These are phyloP conservation scores for Cenchrus purpureus DNA, from an alignment of 176 grass and related monocot genomes.

Conservation along the genomic window DNA sequence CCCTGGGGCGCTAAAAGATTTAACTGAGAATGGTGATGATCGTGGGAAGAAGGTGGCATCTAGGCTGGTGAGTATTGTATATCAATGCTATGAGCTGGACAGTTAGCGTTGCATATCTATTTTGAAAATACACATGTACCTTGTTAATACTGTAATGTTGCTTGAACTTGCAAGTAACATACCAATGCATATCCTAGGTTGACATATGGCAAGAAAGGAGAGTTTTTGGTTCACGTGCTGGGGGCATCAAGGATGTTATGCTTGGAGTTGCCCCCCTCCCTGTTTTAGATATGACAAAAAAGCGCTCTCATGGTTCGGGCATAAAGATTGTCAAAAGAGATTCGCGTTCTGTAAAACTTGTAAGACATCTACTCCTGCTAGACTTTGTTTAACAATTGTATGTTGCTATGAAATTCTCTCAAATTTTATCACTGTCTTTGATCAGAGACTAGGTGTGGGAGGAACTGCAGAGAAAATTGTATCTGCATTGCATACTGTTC, in stretches of 20 bases:
- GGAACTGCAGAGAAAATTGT: conserved; percentile 86
- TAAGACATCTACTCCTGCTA: conserved; percentile 47
- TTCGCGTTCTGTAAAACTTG: conserved; percentile 81
- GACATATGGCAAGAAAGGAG: conserved; percentile 99
- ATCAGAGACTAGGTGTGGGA: conserved; percentile 87
- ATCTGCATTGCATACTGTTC: conserved; percentile 79
- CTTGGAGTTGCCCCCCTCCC: conserved; percentile 76
- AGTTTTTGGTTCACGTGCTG: conserved; percentile 91
- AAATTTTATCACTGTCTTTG: conserved; percentile 36
- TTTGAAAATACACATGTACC: background rate
- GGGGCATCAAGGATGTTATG: conserved; percentile 83
- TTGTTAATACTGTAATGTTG: conserved; percentile 10
- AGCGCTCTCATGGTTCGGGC: conserved; percentile 61
- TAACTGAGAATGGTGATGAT: conserved; percentile 73
- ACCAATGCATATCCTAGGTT: conserved; percentile 57
- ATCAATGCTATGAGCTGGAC: conserved; percentile 18
- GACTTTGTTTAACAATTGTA: conserved; percentile 9
- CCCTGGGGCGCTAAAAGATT: conserved; percentile 81
- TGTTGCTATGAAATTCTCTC: conserved; percentile 13
- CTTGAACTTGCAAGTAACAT: conserved; percentile 2
- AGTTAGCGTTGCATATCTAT: conserved; percentile 6
- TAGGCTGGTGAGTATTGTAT: conserved; percentile 68
- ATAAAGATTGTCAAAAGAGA: conserved; percentile 90
- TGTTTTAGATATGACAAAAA: conserved; percentile 91
- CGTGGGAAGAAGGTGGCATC: conserved; percentile 72